These are phyloP conservation scores for Hyparrhenia diplandra DNA, from an alignment of 176 grass and related monocot species.

Conservation along the genomic window DNA sequence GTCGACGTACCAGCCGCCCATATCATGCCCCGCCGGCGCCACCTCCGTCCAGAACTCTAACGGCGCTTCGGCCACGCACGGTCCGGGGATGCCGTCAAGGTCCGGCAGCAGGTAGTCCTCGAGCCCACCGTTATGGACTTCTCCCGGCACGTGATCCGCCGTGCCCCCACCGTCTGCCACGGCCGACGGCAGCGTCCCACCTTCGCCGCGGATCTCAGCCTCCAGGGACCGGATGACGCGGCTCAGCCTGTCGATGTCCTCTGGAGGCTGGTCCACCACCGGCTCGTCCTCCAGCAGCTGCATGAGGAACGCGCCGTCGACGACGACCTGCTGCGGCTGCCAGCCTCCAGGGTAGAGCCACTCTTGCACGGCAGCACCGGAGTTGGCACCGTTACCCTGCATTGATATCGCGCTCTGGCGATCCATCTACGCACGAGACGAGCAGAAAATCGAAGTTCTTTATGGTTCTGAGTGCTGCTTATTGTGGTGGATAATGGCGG, in stretches of 20 bases:
- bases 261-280: slow-evolving; percentile 20
- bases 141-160: not conserved
- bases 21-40: slow-evolving; percentile 16
- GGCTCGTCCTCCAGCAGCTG: slow-evolving; percentile 53
- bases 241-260: slow-evolving; percentile 33
- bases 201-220: slow-evolving; percentile 37
- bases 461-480: not conserved
- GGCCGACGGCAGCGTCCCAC: not conserved
- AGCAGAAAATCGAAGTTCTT: not conserved
- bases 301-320: slow-evolving; percentile 47
- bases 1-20: slow-evolving; percentile 40
- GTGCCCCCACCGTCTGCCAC: not conserved
- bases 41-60: slow-evolving; percentile 46
- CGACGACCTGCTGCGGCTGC: too few relatives aligned
- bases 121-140: slow-evolving; percentile 16
- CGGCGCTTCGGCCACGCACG: not conserved
- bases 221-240: slow-evolving; percentile 61
- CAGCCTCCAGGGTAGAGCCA: too few relatives aligned
- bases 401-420: not conserved
- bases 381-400: not conserved
- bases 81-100: not conserved
- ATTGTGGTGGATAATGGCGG: slow-evolving; percentile 21
- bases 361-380: not conserved
- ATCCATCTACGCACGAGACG: slow-evolving; percentile 14
- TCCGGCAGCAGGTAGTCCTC: slow-evolving; percentile 43